Conservation (phyloP, 352 stramenopile genomes). For the Globisporangium cederbergense region DNA sequence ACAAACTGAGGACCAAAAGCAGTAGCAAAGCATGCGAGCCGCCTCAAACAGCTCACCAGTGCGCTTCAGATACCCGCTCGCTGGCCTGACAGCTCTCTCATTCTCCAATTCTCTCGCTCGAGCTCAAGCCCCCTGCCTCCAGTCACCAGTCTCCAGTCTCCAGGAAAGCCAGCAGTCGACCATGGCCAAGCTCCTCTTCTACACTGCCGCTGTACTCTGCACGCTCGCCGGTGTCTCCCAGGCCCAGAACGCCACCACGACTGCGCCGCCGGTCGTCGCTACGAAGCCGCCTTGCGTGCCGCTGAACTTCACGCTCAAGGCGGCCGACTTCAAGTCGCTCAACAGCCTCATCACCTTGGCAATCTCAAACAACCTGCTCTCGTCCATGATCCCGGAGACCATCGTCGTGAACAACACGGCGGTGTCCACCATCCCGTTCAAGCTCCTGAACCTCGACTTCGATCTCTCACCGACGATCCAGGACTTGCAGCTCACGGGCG, state of each 20-base stretch:
- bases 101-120: slow-evolving; percentile 8
- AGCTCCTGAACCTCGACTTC: slow-evolving; percentile 30
- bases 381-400: slow-evolving; percentile 13
- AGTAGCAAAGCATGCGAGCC: too few species aligned
- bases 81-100: background rate
- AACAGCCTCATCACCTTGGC: slow-evolving; percentile 16
- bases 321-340: slow-evolving; percentile 13
- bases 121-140: background rate
- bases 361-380: slow-evolving; percentile 4
- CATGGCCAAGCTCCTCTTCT: slow-evolving; percentile 11
- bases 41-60: too few species aligned
- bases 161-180: background rate
- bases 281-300: slow-evolving; percentile 2
- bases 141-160: too few species aligned
- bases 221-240: background rate
- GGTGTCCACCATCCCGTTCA: slow-evolving; percentile 25
- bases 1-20: too few species aligned
- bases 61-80: too few species aligned
- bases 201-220: background rate
- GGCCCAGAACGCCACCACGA: slow-evolving; percentile 2
- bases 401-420: slow-evolving; percentile 24
- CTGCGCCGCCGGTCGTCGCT: background rate
- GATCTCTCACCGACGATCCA: slow-evolving; percentile 25
- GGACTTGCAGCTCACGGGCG: slow-evolving; percentile 26
- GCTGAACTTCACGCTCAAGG: slow-evolving; percentile 15